These are phyloP conservation scores for Penicillium sp. DNA, from an alignment of 2,329 filamentous ascomycete genomes.

Conservation along the genomic window DNA sequence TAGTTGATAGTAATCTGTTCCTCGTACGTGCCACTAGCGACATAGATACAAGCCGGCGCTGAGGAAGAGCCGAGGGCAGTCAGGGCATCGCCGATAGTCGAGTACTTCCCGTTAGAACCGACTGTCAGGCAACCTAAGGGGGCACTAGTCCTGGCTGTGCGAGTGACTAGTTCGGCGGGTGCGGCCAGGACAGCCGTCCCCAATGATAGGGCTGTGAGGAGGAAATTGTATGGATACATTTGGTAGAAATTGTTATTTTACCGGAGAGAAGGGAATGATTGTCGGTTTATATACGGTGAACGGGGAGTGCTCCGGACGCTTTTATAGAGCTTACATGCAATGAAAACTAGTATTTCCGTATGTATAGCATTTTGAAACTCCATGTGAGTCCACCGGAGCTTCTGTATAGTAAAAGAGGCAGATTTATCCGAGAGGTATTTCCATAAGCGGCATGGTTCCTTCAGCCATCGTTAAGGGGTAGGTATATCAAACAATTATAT, in stretches of 20 bases:
- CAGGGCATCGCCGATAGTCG: conserved; percentile 26
- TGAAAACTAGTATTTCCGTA: background rate
- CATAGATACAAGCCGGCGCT: conserved; percentile 30
- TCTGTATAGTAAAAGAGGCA: background rate
- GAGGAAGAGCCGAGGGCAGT: conserved; percentile 22
- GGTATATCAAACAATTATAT: background rate
- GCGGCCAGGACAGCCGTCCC: conserved; percentile 1
- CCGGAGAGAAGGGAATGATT: background rate
- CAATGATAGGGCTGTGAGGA: conserved; percentile 11
- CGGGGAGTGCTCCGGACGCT: background rate
- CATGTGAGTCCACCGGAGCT: background rate
- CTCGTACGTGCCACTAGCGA: conserved; percentile 31
- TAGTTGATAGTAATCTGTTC: conserved; percentile 33
- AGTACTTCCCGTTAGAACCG: conserved; percentile 19
- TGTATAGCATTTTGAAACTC: background rate
- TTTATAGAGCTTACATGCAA: background rate
- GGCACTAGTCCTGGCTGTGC: conserved; percentile 16
- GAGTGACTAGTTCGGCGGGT: conserved; percentile 7
- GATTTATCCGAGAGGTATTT: background rate
- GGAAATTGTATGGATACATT: conserved; percentile 8
- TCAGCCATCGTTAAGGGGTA: background rate
- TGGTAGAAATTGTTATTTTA: background rate
- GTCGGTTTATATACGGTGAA: background rate
- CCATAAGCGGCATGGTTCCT: background rate
- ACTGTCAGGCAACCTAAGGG: conserved; percentile 27